These are phyloP conservation scores for Ophiocytium majus DNA, from an alignment of 352 stramenopile species.

Conservation along the genomic window DNA sequence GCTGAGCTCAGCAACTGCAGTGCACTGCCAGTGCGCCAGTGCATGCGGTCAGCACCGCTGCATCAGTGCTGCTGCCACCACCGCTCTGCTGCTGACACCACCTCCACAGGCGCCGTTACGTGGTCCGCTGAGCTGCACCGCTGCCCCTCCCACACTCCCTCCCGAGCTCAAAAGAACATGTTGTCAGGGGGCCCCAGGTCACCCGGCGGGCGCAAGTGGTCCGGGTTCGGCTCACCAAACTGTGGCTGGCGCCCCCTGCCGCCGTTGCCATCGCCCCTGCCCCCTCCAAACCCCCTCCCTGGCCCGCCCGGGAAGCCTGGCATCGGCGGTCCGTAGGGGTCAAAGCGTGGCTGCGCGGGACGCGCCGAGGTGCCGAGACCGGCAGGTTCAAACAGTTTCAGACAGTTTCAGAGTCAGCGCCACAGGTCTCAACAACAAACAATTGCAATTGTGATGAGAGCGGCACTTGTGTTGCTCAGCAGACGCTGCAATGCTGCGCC, in stretches of 20 bases:
- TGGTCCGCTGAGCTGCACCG: background rate
- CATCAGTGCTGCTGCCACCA: background rate
- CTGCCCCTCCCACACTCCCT: background rate
- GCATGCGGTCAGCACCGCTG: background rate
- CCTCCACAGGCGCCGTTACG: background rate
- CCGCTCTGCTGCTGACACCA: background rate
- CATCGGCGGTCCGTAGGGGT: slow-evolving; percentile 1
- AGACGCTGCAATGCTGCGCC: too few relatives aligned
- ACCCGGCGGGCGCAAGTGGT: background rate
- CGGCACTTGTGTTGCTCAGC: too few relatives aligned
- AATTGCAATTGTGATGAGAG: too few relatives aligned
- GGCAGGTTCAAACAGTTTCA: too few relatives aligned
- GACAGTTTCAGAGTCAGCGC: too few relatives aligned
- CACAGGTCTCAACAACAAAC: too few relatives aligned
- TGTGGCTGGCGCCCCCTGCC: background rate
- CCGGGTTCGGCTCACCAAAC: slow-evolving; percentile 14
- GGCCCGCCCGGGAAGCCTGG: background rate
- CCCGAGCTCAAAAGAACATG: slow-evolving; percentile 11
- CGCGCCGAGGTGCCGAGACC: too few relatives aligned
- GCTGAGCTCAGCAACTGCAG: background rate
- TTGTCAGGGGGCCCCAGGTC: slow-evolving; percentile 9
- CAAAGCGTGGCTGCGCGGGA: slow-evolving; percentile 15
- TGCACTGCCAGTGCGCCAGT: background rate
- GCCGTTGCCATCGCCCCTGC: background rate
- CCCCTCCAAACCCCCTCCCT: background rate